Base-by-base conservation (phyloP, 768 basidiomycete genomes). In the Asterophora parasitica region DNA sequence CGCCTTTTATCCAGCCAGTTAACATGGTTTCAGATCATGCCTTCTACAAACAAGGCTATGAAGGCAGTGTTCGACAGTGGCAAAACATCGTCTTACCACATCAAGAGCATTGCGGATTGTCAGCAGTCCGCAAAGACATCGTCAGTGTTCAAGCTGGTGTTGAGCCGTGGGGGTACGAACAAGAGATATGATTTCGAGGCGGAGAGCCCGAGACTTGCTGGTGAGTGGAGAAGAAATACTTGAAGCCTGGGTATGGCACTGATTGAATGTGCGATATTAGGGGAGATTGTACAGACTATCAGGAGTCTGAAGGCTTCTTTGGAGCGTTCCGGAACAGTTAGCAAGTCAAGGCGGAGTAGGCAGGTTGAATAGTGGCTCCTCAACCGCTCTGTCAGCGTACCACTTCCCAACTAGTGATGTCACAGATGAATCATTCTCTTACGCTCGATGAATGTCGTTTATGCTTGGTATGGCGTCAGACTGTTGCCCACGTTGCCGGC, bases 101-200 rank as follows among this genome's bases (percentile, higher is more conserved):
- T 97, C 65, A 88, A 88, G 61, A 84, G 83, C 51, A 82, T 99
- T 35, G 79, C 81, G 27, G 80, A 84, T 39, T 91, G 89, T 61
- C 88, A 89, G 53, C 85, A 95, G 60, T 84, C 84, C 1, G 76
- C 81, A 38, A 92, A 93, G 64, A 79, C 79, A 10, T 83, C 85
- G 23, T 77, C 87, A 1, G 77, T 81, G 31, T 94, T 99, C 78
- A 95, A 94, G 73, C 76, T 98, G 15, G 79, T 95, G 27, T 79
- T 98, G 10, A 85, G 81, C 60, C 72, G 88, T 53, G 77, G 80
- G 31, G 76, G 77, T 35, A 75, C 81, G 34, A 86, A 84, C 56
- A 99, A 98, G 74, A 75, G 92, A 32, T 98, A 97, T 62, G 95
- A 98, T 58, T 97, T 96, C 61, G 96, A 99, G 68, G 95, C 93